Base-by-base conservation (phyloP, 2,329 filamentous ascomycete species). In the Atkinsonella texensis region DNA sequence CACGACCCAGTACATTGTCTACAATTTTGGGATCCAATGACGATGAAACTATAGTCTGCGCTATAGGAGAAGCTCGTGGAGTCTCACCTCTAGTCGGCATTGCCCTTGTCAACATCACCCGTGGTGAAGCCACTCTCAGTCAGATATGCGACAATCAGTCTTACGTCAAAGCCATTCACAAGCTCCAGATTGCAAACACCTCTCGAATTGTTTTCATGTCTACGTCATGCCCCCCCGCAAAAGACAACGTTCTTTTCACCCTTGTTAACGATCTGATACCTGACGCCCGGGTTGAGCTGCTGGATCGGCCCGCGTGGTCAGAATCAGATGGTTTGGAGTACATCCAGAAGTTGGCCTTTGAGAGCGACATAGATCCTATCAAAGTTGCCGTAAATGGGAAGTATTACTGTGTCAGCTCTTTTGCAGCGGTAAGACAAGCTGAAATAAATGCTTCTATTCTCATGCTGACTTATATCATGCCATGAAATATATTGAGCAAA, bases 91-190 rank as follows among this genome's bases (percentile, higher is more conserved):
- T 83, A 0, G 84, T 97, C 2, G 90, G 91, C 1, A 73, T 95
- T 41, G 87, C 89, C 2, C 90, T 96, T 62, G 74, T 96, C 62
- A 94, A 97, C 61, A 74, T 94, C 3, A 84, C 87, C 42, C 90
- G 87, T 2, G 87, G 85, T 40, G 89, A 95, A 67, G 87, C 82
- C 15, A 81, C 89, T 31, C 75, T 97, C 40, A 94, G 88, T 62
- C 89, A 96, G 62, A 91, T 97, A 56, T 89, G 85, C 62, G 91
- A 97, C 65, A 94, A 84, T 52, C 89, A 95, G 64, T 94, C 89
- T 35, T 97, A 95, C 63, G 83, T 89, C 52, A 84, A 84, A 62
- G 95, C 89, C 0, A 74, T 95, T 32, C 87, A 95, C 66, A 95
- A 96, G 64, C 76, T 97, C 35, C 79, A 80, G 49, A 81, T 95